Evolutionary conservation across 2,329 filamentous ascomycete species (phyloP), one percentile per base, ranked within the genome.

Genomic region (Exophiala xenobiotica): DNA sequence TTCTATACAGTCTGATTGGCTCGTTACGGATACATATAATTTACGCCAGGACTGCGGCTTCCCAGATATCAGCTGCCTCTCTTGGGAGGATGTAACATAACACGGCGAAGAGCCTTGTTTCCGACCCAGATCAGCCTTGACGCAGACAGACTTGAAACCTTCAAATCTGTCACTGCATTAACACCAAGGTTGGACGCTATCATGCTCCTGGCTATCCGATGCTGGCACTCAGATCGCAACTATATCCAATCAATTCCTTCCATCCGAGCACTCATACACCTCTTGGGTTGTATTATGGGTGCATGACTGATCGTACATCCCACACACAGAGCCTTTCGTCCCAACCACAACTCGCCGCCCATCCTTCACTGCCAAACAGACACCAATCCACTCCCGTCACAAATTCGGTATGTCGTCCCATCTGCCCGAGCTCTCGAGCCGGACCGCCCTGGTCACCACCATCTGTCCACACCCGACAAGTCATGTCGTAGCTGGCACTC

Each of bases 351-450:
- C 88, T 95, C 2, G 93, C 91, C 61, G 91, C 91, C 93, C 93
- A 99, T 4, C 93, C 93, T 58, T 95, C 91, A 19, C 83, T 87
- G 3, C 93, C 93, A 69, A 99, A 99, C 38, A 99, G 71, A 71
- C 93, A 99, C 93, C 95, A 99, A 68, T 99, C 93, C 0, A 97
- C 88, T 6, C 93, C 93, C 3, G 90, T 96, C 7, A 87, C 90
- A 64, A 99, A 99, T 73, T 99, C 93, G 0, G 92, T 96, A 69
- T 99, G 93, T 14, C 83, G 75, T 51, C 88, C 90, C 91, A 99
- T 96, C 31, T 90, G 73, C 3, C 90, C 91, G 62, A 96, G 73
- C 69, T 96, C 85, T 6, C 75, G 62, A 57, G 68, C 44, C 67
- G 69, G 61, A 3, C 65, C 68, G 19, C 63, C 63, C 6, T 72